A percentile compares a stretch with the other conserved stretches of the same genome.
These are phyloP conservation scores for Castanopsis chinensis DNA, from an alignment of 306 rosid species.

Conservation along the genomic window DNA sequence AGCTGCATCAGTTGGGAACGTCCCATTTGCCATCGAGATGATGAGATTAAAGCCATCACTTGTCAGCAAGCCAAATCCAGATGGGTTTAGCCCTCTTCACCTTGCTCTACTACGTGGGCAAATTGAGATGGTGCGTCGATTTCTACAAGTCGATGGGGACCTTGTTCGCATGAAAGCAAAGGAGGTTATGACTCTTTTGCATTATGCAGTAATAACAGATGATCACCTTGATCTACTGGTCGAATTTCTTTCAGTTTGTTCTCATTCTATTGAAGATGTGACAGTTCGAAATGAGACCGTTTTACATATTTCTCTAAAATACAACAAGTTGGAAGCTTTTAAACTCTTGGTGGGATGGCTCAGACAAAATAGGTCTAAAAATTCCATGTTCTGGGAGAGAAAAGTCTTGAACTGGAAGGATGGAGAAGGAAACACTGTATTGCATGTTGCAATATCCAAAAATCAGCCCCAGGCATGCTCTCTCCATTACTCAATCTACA, in stretches of 20 bases:
- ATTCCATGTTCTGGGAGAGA: neutral
- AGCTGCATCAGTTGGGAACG: slow-evolving; percentile 25
- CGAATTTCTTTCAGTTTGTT: slow-evolving; percentile 29
- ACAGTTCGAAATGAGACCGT: slow-evolving; percentile 35
- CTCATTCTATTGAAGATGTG: slow-evolving; percentile 32
- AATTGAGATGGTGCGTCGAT: slow-evolving; percentile 6
- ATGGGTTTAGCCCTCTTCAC: slow-evolving; percentile 37
- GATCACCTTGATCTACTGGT: too few relatives aligned
- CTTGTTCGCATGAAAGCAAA: slow-evolving; percentile 1
- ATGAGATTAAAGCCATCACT: slow-evolving; percentile 39
- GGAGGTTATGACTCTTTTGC: slow-evolving; percentile 37
- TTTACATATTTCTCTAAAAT: slow-evolving; percentile 35
- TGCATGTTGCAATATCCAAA: slow-evolving; percentile 31
- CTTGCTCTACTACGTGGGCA: slow-evolving; percentile 26
- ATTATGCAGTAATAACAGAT: slow-evolving; percentile 15
- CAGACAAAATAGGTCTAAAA: neutral
- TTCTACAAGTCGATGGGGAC: slow-evolving; percentile 15
- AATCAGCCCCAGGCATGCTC: slow-evolving; percentile 16
- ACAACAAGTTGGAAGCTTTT: slow-evolving; percentile 19
- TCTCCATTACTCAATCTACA: neutral
- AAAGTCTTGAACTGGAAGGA: slow-evolving; percentile 22
- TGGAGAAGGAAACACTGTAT: slow-evolving; percentile 30
- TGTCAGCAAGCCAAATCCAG: slow-evolving; percentile 32
- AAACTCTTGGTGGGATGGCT: slow-evolving; percentile 35
- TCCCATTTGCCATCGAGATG: slow-evolving; percentile 32